These are phyloP conservation scores for Nematocida sp. DNA, from an alignment of 371 early-diverging fungal genomes.

Conservation along the genomic window DNA sequence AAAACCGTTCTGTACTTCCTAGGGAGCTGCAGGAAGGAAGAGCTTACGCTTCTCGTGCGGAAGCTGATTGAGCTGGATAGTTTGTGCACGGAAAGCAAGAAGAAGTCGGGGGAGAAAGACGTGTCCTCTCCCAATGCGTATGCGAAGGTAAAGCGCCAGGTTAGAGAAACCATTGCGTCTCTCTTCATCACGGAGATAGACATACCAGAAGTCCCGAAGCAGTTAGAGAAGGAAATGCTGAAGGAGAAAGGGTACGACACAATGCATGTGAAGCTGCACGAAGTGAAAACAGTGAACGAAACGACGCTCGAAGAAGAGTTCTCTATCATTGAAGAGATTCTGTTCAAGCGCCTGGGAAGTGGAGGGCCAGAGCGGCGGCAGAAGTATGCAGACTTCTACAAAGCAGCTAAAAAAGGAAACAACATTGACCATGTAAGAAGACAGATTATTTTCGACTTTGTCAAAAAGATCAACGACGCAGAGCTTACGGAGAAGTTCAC, in stretches of 20 bases:
- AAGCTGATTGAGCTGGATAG: conserved; percentile 45
- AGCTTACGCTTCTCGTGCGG: conserved; percentile 2
- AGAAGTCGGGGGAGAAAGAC: conserved; percentile 7
- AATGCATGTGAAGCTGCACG: not conserved
- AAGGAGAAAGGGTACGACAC: conserved; percentile 19
- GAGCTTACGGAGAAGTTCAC: conserved; percentile 3
- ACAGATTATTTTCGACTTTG: conserved; percentile 30
- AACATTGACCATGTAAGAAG: conserved; percentile 26
- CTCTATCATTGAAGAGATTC: conserved; percentile 20
- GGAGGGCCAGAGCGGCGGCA: not conserved
- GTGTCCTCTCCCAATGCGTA: conserved; percentile 5
- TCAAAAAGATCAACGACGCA: conserved; percentile 18
- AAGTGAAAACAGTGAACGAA: conserved; percentile 22
- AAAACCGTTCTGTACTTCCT: conserved; percentile 7
- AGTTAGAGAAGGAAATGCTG: not conserved
- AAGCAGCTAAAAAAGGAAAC: conserved; percentile 23
- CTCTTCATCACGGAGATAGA: conserved; percentile 49
- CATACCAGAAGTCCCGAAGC: not conserved
- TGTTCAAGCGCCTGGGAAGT: conserved; percentile 15
- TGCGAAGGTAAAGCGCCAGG: conserved; percentile 3
- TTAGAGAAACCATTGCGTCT: conserved; percentile 40
- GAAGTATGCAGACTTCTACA: not conserved
- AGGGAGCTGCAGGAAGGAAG: conserved; percentile 28
- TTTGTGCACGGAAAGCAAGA: conserved; percentile 33
- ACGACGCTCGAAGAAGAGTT: conserved; percentile 35